Base-by-base conservation (phyloP, 2,329 filamentous ascomycete species). In the Botrytis fragariae region DNA sequence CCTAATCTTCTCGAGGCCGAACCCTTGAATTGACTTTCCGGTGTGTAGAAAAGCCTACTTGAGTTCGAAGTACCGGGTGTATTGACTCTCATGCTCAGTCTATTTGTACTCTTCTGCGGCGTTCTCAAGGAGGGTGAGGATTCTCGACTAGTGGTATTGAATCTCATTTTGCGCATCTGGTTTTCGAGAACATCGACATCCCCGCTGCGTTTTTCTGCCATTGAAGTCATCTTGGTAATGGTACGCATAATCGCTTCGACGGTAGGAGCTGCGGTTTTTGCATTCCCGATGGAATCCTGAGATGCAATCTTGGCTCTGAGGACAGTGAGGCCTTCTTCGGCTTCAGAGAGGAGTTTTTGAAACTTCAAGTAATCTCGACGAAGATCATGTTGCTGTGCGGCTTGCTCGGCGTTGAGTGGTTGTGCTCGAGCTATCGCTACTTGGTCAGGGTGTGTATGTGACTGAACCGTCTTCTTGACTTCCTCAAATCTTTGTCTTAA, bases 191-290 rank as follows among this genome's bases (percentile, higher is more conserved):
- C 89, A 81, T 97, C 94, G 70, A 99, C 90, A 78, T 98, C 95
- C 73, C 92, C 93, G 80, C 93, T 96, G 81, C 93, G 93, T 83
- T 94, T 93, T 85, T 98, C 93, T 0, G 93, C 93, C 91, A 98
- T 95, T 74, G 86, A 88, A 48, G 95, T 98, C 92, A 99, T 95
- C 80, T 96, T 97, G 73, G 87, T 86, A 77, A 99, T 97, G 1
- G 96, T 99, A 74, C 93, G 93, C 77, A 95, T 91, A 32, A 99
- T 93, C 0, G 94, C 93, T 78, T 98, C 96, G 16, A 98, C 93
- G 0, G 95, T 98, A 0, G 96, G 96, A 1, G 80, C 81, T 12
- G 76, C 63, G 42, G 75, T 87, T 77, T 85, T 87, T 60, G 84
- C 83, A 67, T 84, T 84, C 29, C 86, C 87, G 12, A 86, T 86